Conservation (phyloP, 805 yeast genomes). For the Grigorovia jiainica region DNA sequence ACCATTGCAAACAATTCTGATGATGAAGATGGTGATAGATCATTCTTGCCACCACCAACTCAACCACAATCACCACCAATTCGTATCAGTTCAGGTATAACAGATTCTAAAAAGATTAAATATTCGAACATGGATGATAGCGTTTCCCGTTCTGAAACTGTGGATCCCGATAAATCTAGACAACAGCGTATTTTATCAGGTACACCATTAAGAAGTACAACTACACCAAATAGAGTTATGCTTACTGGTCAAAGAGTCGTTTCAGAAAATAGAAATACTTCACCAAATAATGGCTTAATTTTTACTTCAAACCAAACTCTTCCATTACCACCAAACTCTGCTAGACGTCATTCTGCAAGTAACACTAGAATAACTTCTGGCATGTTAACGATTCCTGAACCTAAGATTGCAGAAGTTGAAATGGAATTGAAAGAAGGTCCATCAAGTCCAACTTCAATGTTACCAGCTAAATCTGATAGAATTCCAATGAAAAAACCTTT, state of each 20-base stretch:
- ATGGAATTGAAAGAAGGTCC: conserved; percentile 32
- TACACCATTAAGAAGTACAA: conserved; percentile 21
- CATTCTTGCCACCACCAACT: conserved; percentile 30
- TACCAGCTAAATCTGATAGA: conserved; percentile 26
- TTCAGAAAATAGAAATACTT: conserved; percentile 14
- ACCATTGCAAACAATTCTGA: conserved; percentile 23
- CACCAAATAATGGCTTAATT: conserved; percentile 10
- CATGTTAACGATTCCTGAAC: conserved; percentile 36
- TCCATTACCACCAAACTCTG: conserved; percentile 2
- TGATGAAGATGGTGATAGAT: conserved; percentile 28
- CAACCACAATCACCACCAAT: conserved; percentile 32
- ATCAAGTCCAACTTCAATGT: conserved; percentile 28
- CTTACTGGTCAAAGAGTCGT: conserved; percentile 20
- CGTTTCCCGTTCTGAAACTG: conserved; percentile 31
- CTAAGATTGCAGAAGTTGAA: conserved; percentile 33
- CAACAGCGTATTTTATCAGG: conserved; percentile 27
- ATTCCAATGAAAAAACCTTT: conserved; percentile 30
- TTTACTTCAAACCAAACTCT: conserved; percentile 6
- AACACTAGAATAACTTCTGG: conserved; percentile 35
- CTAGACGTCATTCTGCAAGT: conserved; percentile 9
- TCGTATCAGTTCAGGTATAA: conserved; percentile 29
- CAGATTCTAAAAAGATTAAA: conserved; percentile 24
- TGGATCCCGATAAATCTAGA: conserved; percentile 30
- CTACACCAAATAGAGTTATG: conserved; percentile 23
- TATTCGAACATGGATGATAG: conserved; percentile 27